phyloP scores from a whole-genome alignment of 192 early-diverging fungal genomes.

The Diversispora epigaea region DNA sequence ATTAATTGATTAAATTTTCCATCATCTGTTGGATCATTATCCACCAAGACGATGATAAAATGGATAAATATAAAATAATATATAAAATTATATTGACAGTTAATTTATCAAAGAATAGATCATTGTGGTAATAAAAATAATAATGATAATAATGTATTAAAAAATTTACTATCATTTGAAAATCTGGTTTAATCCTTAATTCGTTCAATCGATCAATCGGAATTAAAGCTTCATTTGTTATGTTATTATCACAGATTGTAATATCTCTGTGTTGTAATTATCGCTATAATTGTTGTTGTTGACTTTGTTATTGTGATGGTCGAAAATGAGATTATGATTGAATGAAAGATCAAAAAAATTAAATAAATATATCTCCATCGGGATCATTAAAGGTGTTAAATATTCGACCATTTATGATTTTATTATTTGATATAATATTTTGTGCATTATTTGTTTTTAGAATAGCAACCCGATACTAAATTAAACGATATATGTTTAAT shows the following conservation, averaged over 20 bases:
- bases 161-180: neutral
- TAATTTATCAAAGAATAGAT: too few relatives aligned
- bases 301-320: too few relatives aligned
- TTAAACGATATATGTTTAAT: too few relatives aligned
- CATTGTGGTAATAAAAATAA: neutral
- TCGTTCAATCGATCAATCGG: neutral
- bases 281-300: too few relatives aligned
- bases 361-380: too few relatives aligned
- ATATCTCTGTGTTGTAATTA: neutral
- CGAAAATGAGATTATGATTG: too few relatives aligned
- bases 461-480: too few relatives aligned
- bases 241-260: neutral
- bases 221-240: neutral
- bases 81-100: neutral
- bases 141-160: neutral
- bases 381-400: too few relatives aligned
- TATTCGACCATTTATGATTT: too few relatives aligned
- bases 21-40: neutral
- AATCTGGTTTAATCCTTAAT: neutral
- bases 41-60: conserved; percentile 6
- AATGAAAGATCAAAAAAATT: too few relatives aligned
- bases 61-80: neutral
- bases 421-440: too few relatives aligned
- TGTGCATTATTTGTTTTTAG: too few relatives aligned
- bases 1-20: neutral